A percentile compares a stretch with the other conserved stretches of the same genome.
These are phyloP conservation scores for Obelidium mucronatum DNA, from an alignment of 192 early-diverging fungal species.

Conservation along the genomic window DNA sequence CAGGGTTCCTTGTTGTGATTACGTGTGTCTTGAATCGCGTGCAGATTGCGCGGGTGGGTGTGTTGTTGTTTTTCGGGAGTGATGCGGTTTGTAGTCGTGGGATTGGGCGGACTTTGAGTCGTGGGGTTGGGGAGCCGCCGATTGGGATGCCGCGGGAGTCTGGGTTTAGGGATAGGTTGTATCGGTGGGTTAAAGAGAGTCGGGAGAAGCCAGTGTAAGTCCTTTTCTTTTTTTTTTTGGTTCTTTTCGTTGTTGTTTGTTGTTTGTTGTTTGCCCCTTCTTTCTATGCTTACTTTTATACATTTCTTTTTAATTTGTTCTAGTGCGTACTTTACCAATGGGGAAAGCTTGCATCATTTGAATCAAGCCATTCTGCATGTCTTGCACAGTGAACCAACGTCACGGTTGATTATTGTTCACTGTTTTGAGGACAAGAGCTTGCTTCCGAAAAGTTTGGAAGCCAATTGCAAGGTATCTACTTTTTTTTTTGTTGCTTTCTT, in stretches of 20 bases:
- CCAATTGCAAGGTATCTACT: too few species aligned
- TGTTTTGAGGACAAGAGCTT: slow-evolving; percentile 44
- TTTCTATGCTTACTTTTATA: slow-evolving; percentile 4
- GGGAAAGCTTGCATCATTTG: slow-evolving; percentile 61
- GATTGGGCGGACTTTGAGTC: too few species aligned
- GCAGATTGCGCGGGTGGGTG: slow-evolving; percentile 41
- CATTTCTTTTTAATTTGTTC: not conserved
- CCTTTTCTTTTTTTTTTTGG: not conserved
- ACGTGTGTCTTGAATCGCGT: slow-evolving; percentile 50
- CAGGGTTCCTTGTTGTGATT: slow-evolving; percentile 47
- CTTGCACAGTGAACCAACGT: slow-evolving; percentile 52
- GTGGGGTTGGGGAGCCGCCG: not conserved
- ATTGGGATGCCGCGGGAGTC: not conserved
- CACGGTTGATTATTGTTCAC: slow-evolving; percentile 59
- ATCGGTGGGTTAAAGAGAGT: slow-evolving; percentile 46
- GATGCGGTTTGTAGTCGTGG: too few species aligned
- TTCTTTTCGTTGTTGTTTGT: not conserved
- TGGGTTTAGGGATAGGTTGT: slow-evolving; percentile 1
- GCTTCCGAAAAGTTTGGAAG: slow-evolving; percentile 62
- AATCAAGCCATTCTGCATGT: slow-evolving; percentile 65
- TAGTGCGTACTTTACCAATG: slow-evolving; percentile 63
- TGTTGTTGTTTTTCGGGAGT: slow-evolving; percentile 15
- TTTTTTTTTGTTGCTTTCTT: too few species aligned
- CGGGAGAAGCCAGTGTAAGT: slow-evolving; percentile 52
- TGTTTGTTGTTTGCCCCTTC: too few species aligned